Conservation (phyloP, 257 asterid genomes). For the Solanum sitiens region DNA sequence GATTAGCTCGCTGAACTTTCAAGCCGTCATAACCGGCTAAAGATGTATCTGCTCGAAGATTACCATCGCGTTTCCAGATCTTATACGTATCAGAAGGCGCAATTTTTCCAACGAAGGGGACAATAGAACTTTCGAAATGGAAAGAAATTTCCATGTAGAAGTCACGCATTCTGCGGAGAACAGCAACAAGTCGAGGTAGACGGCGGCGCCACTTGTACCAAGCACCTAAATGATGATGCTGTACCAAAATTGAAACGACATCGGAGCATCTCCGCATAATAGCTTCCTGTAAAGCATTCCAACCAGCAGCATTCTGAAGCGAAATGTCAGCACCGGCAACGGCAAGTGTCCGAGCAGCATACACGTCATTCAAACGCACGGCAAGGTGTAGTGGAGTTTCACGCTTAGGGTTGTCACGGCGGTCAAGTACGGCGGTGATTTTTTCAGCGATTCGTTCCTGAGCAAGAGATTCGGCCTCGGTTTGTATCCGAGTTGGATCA, state of each 20-base stretch:
- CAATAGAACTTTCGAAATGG: conserved; percentile 90
- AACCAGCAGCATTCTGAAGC: conserved; percentile 85
- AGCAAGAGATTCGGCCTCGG: conserved; percentile 55
- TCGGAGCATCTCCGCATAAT: conserved; percentile 71
- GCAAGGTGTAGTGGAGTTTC: conserved; percentile 95
- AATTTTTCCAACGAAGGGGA: conserved; percentile 82
- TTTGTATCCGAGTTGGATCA: conserved; percentile 33
- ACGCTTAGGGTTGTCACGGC: conserved; percentile 61
- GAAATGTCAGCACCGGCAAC: conserved; percentile 79
- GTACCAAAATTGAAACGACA: conserved; percentile 52
- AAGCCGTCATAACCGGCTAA: conserved; percentile 91
- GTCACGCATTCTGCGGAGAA: conserved; percentile 81
- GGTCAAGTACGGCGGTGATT: conserved; percentile 64
- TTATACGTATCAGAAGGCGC: conserved; percentile 94
- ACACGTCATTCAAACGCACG: conserved; percentile 71
- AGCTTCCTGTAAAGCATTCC: conserved; percentile 92
- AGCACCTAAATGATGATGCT: conserved; percentile 70
- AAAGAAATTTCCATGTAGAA: conserved; percentile 94
- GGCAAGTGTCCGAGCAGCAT: conserved; percentile 48
- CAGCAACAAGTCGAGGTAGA: conserved; percentile 72
- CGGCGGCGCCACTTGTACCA: conserved; percentile 98
- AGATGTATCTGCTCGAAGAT: conserved; percentile 85
- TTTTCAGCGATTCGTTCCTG: conserved; percentile 56
- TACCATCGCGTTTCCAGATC: conserved; percentile 95
- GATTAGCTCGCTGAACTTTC: conserved; percentile 91